Conservation (phyloP, 2,329 filamentous ascomycete genomes). For the Beauveria scarabaeidicola region DNA sequence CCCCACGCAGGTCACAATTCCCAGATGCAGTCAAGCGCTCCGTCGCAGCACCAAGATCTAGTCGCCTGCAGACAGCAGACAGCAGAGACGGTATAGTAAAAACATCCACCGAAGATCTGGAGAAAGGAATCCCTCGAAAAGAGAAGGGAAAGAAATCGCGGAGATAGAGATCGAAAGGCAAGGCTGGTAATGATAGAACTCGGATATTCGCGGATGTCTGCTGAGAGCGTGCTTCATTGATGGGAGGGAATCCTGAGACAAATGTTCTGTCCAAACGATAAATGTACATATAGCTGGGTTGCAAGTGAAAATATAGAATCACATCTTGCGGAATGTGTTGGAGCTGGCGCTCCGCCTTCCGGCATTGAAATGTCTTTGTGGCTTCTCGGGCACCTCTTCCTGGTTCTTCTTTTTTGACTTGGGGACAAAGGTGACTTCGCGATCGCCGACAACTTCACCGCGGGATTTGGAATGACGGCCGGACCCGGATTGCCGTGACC, state of each 20-base stretch:
- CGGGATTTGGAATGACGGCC: constrained; percentile 37
- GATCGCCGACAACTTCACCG: constrained; percentile 50
- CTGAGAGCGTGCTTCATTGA: constrained; percentile 12
- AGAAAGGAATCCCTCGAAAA: constrained; percentile 43
- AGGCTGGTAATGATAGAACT: neutral
- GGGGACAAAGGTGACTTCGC: constrained; percentile 66
- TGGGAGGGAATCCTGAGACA: constrained; percentile 3
- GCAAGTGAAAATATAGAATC: constrained; percentile 18
- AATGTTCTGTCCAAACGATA: neutral
- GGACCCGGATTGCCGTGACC: constrained; percentile 44
- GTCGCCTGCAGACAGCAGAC: constrained; percentile 37
- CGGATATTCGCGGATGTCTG: neutral
- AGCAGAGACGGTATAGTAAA: constrained; percentile 52
- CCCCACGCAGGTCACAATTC: constrained; percentile 53
- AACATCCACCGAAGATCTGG: constrained; percentile 45
- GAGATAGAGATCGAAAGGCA: neutral
- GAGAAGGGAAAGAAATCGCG: constrained; percentile 23
- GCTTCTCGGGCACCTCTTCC: constrained; percentile 23
- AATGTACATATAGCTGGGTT: constrained; percentile 13
- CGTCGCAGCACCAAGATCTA: constrained; percentile 21
- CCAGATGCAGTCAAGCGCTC: constrained; percentile 47
- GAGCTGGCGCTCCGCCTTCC: constrained; percentile 63
- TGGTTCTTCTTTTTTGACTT: constrained; percentile 44
- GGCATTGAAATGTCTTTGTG: constrained; percentile 27
- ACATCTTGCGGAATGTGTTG: constrained; percentile 66